Evolutionary conservation across 176 grass and related monocot genomes (phyloP).

Genomic region (Miscanthus lutarioriparius): DNA sequence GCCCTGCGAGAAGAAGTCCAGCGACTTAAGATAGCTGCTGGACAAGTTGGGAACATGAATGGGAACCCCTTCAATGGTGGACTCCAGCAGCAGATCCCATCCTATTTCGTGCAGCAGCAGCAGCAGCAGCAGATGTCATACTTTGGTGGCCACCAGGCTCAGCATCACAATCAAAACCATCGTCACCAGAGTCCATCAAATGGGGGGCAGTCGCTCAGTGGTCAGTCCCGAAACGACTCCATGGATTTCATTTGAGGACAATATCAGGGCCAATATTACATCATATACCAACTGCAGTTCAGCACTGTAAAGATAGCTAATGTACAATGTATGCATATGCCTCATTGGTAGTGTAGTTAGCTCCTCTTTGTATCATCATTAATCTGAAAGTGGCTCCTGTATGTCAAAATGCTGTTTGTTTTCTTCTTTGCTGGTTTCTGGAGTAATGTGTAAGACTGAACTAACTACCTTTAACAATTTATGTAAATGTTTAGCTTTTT

Average conservation of each 20-base stretch:
- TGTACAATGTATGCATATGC: conserved; percentile 55
- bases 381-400: conserved; percentile 45
- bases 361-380: conserved; percentile 46
- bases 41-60: conserved; percentile 68
- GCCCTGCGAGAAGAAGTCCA: conserved; percentile 82
- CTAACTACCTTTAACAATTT: conserved; percentile 34
- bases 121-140: conserved; percentile 64
- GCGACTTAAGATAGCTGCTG: conserved; percentile 81
- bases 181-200: conserved; percentile 57
- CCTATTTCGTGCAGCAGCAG: conserved; percentile 54
- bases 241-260: conserved; percentile 92
- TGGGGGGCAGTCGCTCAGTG: conserved; percentile 55
- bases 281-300: conserved; percentile 43
- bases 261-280: background rate
- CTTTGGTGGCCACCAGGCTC: conserved; percentile 52
- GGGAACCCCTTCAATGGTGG: conserved; percentile 67
- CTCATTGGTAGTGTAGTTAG: conserved; percentile 50
- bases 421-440: conserved; percentile 30
- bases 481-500: conserved; percentile 24
- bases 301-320: conserved; percentile 61
- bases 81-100: conserved; percentile 59
- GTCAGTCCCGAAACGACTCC: conserved; percentile 63
- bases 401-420: conserved; percentile 23
- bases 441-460: conserved; percentile 20
- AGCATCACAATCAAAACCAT: conserved; percentile 53